Conservation (phyloP, 2,329 filamentous ascomycete genomes). For the Colletotrichum sp. region DNA sequence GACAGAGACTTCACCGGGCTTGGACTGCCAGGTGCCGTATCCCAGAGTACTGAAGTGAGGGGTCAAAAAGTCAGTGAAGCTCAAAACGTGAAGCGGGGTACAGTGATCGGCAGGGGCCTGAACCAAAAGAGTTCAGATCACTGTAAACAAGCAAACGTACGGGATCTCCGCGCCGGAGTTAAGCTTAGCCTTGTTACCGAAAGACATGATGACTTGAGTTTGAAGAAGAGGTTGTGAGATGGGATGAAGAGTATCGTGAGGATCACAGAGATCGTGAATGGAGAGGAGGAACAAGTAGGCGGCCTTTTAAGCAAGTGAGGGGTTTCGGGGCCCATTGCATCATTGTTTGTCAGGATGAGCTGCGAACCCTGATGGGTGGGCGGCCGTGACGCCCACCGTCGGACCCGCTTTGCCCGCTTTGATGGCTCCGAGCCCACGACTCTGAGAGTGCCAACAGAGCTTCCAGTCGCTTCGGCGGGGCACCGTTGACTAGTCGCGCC, state of each 20-base stretch:
- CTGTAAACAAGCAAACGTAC: neutral
- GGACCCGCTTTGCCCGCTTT: slow-evolving; percentile 11
- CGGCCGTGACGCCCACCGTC: slow-evolving; percentile 12
- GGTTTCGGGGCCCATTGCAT: slow-evolving; percentile 15
- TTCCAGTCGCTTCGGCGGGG: neutral
- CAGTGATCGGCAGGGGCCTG: neutral
- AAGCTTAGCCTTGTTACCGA: slow-evolving; percentile 60
- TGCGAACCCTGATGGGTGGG: slow-evolving; percentile 13
- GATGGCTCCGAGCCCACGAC: neutral
- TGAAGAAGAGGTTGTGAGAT: neutral
- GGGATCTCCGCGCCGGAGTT: slow-evolving; percentile 71
- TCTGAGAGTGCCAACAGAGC: neutral
- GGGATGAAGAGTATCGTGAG: neutral
- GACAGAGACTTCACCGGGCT: slow-evolving; percentile 66
- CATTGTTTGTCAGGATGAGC: slow-evolving; percentile 20
- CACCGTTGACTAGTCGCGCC: neutral
- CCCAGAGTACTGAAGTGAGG: slow-evolving; percentile 11
- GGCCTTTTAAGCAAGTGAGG: slow-evolving; percentile 9
- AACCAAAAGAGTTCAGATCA: neutral
- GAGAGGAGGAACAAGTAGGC: neutral
- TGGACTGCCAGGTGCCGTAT: slow-evolving; percentile 70
- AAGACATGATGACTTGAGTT: slow-evolving; percentile 52
- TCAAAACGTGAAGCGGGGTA: slow-evolving; percentile 28
- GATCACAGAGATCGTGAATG: too few relatives aligned
- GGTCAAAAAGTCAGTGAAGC: slow-evolving; percentile 40